Evolutionary conservation across 2,329 filamentous ascomycete genomes (phyloP).

Genomic region (Daldinia sp.): DNA sequence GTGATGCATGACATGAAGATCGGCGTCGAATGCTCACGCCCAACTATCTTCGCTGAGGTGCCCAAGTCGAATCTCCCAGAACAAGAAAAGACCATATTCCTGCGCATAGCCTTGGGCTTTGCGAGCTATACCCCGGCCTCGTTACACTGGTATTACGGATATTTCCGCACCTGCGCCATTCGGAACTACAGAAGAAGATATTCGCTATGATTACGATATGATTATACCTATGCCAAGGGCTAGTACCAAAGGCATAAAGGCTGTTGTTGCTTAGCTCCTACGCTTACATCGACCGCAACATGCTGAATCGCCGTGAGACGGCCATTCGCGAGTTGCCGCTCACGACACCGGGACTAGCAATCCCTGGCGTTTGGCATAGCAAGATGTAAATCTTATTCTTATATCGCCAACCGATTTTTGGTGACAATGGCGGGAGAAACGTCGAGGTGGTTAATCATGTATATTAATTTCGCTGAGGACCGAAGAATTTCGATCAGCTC

Average conservation of each 20-base stretch:
- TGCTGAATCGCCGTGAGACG: not conserved
- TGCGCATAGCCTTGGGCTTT: constrained; percentile 41
- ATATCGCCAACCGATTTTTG: not conserved
- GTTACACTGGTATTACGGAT: constrained; percentile 44
- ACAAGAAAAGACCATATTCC: constrained; percentile 44
- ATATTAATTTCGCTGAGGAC: not conserved
- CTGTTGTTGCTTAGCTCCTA: constrained; percentile 17
- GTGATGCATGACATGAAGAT: constrained; percentile 6
- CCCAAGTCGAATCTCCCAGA: constrained; percentile 44
- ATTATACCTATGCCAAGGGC: constrained; percentile 19
- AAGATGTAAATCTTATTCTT: not conserved
- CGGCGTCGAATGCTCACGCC: constrained; percentile 10
- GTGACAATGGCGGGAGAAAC: not conserved
- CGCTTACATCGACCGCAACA: not conserved
- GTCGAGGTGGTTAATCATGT: not conserved
- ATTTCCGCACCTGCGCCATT: constrained; percentile 35
- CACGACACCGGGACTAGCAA: too few relatives aligned
- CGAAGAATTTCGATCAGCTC: not conserved
- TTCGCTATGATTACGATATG: constrained; percentile 36
- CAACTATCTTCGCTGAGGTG: constrained; percentile 48
- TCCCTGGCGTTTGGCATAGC: too few relatives aligned
- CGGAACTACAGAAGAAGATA: constrained; percentile 42
- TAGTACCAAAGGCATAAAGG: constrained; percentile 31
- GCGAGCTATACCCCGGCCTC: constrained; percentile 43
- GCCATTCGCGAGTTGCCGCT: not conserved